These are phyloP conservation scores for Bacidia gigantensis DNA, from an alignment of 495 filamentous ascomycete species.

Conservation along the genomic window DNA sequence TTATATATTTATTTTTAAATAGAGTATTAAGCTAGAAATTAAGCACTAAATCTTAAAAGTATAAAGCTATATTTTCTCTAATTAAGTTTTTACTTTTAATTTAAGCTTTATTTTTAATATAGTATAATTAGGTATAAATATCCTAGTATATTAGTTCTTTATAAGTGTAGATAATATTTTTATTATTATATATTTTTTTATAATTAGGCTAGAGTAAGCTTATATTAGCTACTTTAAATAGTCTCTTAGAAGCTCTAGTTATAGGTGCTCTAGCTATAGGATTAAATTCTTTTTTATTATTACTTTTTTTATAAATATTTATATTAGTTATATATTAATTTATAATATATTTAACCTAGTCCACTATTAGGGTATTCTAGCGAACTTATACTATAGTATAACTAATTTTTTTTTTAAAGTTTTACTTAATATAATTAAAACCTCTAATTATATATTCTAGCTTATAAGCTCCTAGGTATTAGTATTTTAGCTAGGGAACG, in stretches of 20 bases:
- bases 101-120: not conserved
- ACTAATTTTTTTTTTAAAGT: not conserved
- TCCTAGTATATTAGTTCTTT: not conserved
- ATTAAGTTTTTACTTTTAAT: not conserved
- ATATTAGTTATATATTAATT: no score
- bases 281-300: no score
- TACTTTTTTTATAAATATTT: no score
- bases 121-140: not conserved
- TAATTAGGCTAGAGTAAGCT: not conserved
- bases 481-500: not conserved
- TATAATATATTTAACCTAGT: not conserved
- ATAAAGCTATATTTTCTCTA: not conserved
- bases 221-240: not conserved
- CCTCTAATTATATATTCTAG: constrained; percentile 1
- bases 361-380: not conserved
- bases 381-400: not conserved
- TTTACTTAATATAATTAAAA: not conserved
- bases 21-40: not conserved
- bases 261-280: not conserved
- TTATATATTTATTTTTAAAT: not conserved
- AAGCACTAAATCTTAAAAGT: not conserved
- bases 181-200: not conserved
- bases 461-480: not conserved
- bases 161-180: not conserved
- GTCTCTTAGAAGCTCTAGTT: not conserved